Evolutionary conservation across 2,329 filamentous ascomycete species (phyloP), one percentile per base, ranked within the genome.

Genomic region (Podosphaera aphanis): DNA sequence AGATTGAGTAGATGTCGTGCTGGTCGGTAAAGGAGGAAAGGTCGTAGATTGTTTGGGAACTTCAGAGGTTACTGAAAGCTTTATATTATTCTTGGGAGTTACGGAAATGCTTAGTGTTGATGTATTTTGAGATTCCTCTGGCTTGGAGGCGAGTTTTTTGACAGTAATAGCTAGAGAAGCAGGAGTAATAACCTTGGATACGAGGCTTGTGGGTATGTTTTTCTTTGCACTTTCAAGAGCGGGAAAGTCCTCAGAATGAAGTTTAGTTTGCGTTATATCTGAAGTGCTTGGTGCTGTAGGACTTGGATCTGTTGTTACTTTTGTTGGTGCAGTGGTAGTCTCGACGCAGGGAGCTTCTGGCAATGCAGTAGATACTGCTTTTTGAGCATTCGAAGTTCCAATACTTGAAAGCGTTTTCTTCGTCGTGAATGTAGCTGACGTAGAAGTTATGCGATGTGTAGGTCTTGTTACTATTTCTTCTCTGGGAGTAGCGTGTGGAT

Each of bases 191-290:
- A 27, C 31, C 27, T 52, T 56, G 39, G 47, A 13, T 15, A 48
- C 18, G 5, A 45, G 21, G 19, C 49, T 48, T 18, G 51, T 48
- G 41, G 44, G 15, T 18, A 46, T 43, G 41, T 55, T 59, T 1
- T 13, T 41, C 41, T 55, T 57, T 33, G 64, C 61, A 38, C 59
- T 57, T 7, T 70, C 65, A 5, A 78, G 61, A 2, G 72, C 68
- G 10, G 75, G 75, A 52, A 77, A 79, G 51, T 79, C 74, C 52
- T 77, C 73, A 20, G 75, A 70, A 48, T 74, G 67, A 39, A 76
- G 58, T 25, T 68, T 49, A 35, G 51, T 29, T 40, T 56, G 49
- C 10, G 53, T 59, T 6, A 53, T 48, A 36, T 57, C 55, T 18
- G 53, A 60, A 35, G 51, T 48, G n/a, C 64, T 62, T 20, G 68